phyloP scores from a whole-genome alignment of 495 filamentous ascomycete genomes.

The Tetracladium marchalianum region DNA sequence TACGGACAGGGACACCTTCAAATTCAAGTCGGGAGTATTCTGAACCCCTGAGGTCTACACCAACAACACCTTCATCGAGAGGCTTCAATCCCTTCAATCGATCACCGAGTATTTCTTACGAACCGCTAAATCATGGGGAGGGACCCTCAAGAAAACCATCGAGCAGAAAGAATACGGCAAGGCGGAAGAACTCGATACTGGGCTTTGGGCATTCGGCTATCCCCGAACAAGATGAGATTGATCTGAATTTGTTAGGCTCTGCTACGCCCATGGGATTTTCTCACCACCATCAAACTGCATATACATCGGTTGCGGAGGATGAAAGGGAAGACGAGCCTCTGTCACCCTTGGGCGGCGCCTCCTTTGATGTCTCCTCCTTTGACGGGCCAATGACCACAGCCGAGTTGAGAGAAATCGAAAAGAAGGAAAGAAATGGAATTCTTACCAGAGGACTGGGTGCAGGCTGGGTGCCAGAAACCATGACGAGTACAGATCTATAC shows the following conservation, averaged over 20 bases:
- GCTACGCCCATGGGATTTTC: slow-evolving; percentile 9
- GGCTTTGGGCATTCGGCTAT: slow-evolving; percentile 9
- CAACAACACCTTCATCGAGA: slow-evolving; percentile 1
- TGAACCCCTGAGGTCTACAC: background rate
- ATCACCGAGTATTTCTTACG: slow-evolving; percentile 2
- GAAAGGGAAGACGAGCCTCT: slow-evolving; percentile 7
- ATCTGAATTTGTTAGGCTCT: slow-evolving; percentile 14
- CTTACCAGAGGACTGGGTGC: slow-evolving; percentile 38
- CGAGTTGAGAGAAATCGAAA: slow-evolving; percentile 6
- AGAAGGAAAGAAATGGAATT: slow-evolving; percentile 29
- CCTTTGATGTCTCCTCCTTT: slow-evolving; percentile 15
- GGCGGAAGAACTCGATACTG: slow-evolving; percentile 9
- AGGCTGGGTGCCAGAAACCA: slow-evolving; percentile 29
- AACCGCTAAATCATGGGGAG: background rate
- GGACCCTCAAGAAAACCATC: background rate
- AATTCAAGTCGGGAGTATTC: no score
- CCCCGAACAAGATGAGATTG: slow-evolving; percentile 17
- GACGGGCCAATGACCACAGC: slow-evolving; percentile 12
- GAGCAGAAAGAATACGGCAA: slow-evolving; percentile 1
- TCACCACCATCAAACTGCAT: slow-evolving; percentile 4
- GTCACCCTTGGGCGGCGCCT: background rate
- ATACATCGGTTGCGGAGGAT: slow-evolving; percentile 10
- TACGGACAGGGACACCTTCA: no score
- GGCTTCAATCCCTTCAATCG: slow-evolving; percentile 10
- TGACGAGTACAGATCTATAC: slow-evolving; percentile 31